Base-by-base conservation (phyloP, 75 land plant genomes). In the Cryptomeria japonica region DNA sequence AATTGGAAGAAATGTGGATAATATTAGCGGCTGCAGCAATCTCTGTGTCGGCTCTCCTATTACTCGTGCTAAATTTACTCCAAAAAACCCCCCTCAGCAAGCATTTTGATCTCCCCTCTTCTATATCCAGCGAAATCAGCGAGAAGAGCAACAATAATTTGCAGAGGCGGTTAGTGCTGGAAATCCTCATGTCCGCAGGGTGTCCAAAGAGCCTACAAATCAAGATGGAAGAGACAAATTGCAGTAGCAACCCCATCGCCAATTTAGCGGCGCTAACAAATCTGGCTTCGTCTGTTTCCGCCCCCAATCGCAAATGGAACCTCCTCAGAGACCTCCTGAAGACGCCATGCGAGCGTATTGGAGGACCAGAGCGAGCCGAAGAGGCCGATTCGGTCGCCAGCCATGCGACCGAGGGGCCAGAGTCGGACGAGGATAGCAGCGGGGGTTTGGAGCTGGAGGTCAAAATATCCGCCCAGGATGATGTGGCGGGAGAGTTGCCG, bases 321-420 rank as follows among this genome's bases (percentile, higher is more conserved):
- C 77, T 75, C 37, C 13, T 75, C 37, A 75, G 38, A 38, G 77
- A 75, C 77, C 13, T 75, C 9, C 77, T 75, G 34, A 34, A 75
- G 84, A 22, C 44, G 44, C 44, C 84, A 82, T 82, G 49, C 13
- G 84, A 82, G 3, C 31, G 3, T n/a, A 11, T 1, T 47, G 88
- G 90, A 87, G 91, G 88, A 84, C 88, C 87, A 76, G 89, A 87
- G 87, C 41, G 88, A 32, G 83, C 4, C 12, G 25, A 82, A 13
- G 13, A 1, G 84, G 51, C 32, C 49, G 34, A 46, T 44, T 46
- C 31, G 49, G 49, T 16, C 13, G 2, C 51, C 0, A 12, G 32
- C 49, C 84, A 82, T 82, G 84, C 28, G 51, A 44, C 32, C 34
- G 51, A 38, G 41, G 28, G 11, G 83, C n/a, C 2, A 5, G 76